Evolutionary conservation across 805 yeast species (phyloP).

Genomic region (Saccharomycopsis sp.): DNA sequence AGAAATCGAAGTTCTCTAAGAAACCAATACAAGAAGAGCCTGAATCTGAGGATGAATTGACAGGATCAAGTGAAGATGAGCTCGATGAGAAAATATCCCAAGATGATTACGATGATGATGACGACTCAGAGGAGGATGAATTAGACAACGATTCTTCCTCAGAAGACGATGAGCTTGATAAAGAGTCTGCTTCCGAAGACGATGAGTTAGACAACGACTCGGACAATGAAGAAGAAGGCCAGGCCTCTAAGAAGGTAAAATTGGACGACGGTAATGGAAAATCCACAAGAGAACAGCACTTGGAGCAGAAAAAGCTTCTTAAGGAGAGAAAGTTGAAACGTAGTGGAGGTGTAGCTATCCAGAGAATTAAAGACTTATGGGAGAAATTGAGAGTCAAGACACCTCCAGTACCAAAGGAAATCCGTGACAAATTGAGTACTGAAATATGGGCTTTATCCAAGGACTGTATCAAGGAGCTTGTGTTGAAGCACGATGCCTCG

Average conservation of each 20-base stretch:
- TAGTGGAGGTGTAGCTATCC: constrained; percentile 81
- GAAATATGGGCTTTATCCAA: constrained; percentile 82
- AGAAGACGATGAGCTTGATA: constrained; percentile 24
- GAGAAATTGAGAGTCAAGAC: constrained; percentile 81
- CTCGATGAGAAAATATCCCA: constrained; percentile 20
- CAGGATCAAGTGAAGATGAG: constrained; percentile 21
- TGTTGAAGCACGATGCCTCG: constrained; percentile 92
- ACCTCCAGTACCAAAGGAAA: constrained; percentile 71
- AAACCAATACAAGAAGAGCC: background rate
- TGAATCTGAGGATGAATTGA: background rate
- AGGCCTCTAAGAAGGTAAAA: constrained; percentile 28
- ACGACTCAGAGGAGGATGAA: constrained; percentile 27
- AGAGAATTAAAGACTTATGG: constrained; percentile 82
- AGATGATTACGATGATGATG: constrained; percentile 22
- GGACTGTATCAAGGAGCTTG: constrained; percentile 74
- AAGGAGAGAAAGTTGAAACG: constrained; percentile 82
- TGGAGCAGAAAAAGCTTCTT: constrained; percentile 71
- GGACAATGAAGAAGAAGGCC: constrained; percentile 29
- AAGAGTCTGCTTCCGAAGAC: constrained; percentile 26
- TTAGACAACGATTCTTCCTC: constrained; percentile 22
- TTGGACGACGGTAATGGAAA: constrained; percentile 33
- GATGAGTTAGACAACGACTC: constrained; percentile 28
- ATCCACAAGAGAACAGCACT: constrained; percentile 61
- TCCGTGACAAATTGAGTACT: constrained; percentile 69
- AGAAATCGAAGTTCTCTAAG: background rate